Evolutionary conservation across 495 filamentous ascomycete genomes (phyloP), one percentile per base, ranked within the genome.

Genomic region (Aspergillus saccharolyticus): DNA sequence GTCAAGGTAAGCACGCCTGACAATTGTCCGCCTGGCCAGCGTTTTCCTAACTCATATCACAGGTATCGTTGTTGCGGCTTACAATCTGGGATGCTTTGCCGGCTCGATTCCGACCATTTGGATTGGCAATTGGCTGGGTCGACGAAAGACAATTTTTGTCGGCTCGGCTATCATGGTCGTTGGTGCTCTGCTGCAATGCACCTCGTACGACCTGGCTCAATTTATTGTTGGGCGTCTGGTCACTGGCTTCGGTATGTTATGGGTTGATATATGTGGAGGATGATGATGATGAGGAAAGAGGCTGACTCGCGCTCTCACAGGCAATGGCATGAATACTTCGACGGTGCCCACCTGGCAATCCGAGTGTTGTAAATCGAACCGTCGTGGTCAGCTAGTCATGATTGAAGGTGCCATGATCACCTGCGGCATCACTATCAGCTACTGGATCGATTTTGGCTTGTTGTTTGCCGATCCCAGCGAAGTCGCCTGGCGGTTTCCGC

Each of bases 271-370:
- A 50, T 18, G 15, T 42, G 19, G 1, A 42, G 30, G 39, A 18
- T n/a, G n/a, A n/a, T n/a, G 30, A 24, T 6, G 3, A 10, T 1
- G 47, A 12, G 25, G 16, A 16, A n/a, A 9, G 25, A 20, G 15
- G 21, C 21, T n/a, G 44, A 58, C 53, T 66, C 22, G 4, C n/a
- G 18, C 16, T 46, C 42, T 52, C 53, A n/a, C 33, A 39, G 72
- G 77, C 42, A 83, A 83, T 55, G 81, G 82, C 44, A 78, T 87
- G 66, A 85, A 85, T 60, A 84, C 85, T 2, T 81, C 83, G 0
- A 87, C 83, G 0, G 83, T 89, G 14, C 88, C 89, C 0, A 87
- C 85, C 0, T 92, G 87, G 86, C 88, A 90, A 62, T 88, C 87
- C 1, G 87, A 93, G 67, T 89, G 85, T 52, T 86, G 85, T 48